Evolutionary conservation across 176 grass and related monocot species (phyloP).

Genomic region (Rhynchospora pubera): DNA sequence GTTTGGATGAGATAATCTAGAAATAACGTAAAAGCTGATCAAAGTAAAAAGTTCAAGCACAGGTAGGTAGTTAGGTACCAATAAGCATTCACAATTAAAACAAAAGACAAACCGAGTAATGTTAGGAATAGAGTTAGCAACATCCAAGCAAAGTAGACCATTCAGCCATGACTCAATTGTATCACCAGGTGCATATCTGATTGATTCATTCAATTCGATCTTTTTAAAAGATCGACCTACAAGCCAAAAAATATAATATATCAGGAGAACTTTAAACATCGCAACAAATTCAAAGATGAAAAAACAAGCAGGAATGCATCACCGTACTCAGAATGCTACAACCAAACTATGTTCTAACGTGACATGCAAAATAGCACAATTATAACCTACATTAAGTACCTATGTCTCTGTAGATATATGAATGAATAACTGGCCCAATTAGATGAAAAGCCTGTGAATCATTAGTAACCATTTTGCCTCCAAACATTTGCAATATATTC

Average conservation of each 20-base stretch:
- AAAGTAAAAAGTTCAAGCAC: no score
- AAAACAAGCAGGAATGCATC: conserved; percentile 8
- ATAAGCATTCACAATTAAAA: neutral
- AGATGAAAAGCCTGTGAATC: neutral
- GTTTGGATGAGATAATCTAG: conserved; percentile 61
- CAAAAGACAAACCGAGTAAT: conserved; percentile 60
- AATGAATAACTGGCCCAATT: neutral
- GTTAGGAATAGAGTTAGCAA: conserved; percentile 76
- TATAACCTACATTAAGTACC: neutral
- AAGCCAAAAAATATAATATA: conserved; percentile 29
- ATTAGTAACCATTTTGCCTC: neutral
- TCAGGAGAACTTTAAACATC: no score
- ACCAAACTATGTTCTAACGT: neutral
- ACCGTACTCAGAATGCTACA: neutral
- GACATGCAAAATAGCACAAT: neutral
- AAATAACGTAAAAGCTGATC: neutral
- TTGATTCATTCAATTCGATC: conserved; percentile 89
- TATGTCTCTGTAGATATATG: neutral
- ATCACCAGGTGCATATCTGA: conserved; percentile 90
- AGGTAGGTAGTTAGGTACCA: no score
- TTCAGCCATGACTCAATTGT: conserved; percentile 94
- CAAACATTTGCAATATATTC: neutral
- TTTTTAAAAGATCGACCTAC: conserved; percentile 92
- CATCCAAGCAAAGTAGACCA: conserved; percentile 85
- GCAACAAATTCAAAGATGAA: neutral